Base-by-base conservation (phyloP, 129 eudicot species). In the Heracleum sosnowskyi region DNA sequence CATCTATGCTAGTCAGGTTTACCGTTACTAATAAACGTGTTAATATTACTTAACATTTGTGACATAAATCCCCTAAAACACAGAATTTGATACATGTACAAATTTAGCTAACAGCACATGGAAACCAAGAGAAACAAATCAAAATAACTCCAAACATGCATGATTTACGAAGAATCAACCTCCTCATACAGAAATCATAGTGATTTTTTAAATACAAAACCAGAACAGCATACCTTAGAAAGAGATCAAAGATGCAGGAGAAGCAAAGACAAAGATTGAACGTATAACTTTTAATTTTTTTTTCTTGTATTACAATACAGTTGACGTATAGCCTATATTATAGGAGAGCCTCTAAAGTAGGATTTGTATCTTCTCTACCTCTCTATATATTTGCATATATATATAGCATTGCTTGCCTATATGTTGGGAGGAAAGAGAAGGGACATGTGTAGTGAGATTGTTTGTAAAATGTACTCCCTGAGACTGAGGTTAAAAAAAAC, bases 181-280 rank as follows among this genome's bases (percentile, higher is more conserved):
- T 49, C n/a, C 7, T 8, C 68, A 60, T 7, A 7, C 29, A 24
- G 0, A 60, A 60, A 60, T 9, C 31, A 60, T 2, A n/a, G 31
- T 7, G 0, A 60, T 60, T 26, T n/a, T 17, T 29, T 24, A 29
- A 1, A 60, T 4, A 31, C 7, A 66, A 31, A 4, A 29, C 8
- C 8, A 66, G 22, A 66, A 33, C 24, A 66, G 7, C 72, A 28
- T 66, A 66, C 72, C 72, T 66, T 26, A 60, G 16, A 33, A 33
- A 66, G 40, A 66, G 72, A 66, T 66, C 1, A 33, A 66, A 66
- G 72, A 31, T 66, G 72, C 37, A 66, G 72, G 72, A 66, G 72
- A 31, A 31, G 72, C 6, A 66, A 66, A 31, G 24, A 15, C 1
- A 35, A 28, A 26, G 39, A 33, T 4, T 66, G 72, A 66, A 66